Percentiles rank a stretch among this genome's conserved stretches.
phyloP scores from a whole-genome alignment of 306 rosid genomes.

The Castanea sativa region DNA sequence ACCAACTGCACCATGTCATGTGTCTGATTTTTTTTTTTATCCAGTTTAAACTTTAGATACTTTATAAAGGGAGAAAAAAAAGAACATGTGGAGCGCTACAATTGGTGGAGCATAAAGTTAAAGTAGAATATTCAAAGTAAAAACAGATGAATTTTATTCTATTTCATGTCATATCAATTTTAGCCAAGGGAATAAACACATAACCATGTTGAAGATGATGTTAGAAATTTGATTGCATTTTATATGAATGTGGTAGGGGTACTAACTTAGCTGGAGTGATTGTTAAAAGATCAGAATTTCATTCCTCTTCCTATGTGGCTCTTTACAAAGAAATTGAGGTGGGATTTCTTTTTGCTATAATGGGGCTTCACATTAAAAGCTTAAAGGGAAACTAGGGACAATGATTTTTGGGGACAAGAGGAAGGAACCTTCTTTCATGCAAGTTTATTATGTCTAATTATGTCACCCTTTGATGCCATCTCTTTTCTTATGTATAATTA shows the following conservation, averaged over 20 bases:
- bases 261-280: not conserved
- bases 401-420: not conserved
- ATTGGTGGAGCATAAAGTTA: no score
- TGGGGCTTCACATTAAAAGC: not conserved
- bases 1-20: no score
- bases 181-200: no score
- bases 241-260: not conserved
- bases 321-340: not conserved
- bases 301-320: not conserved
- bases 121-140: no score
- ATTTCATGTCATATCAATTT: no score
- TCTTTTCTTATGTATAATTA: not conserved
- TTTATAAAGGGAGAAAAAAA: not conserved
- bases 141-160: no score
- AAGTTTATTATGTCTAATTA: not conserved
- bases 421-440: not conserved
- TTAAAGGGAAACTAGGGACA: not conserved
- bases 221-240: not conserved
- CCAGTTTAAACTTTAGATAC: no score
- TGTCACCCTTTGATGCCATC: not conserved
- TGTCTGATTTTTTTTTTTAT: no score
- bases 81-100: not conserved
- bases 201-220: not conserved
- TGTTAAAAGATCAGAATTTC: not conserved
- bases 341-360: not conserved